phyloP scores from a whole-genome alignment of 441 rosid genomes.

The Gossypium trilobum region DNA sequence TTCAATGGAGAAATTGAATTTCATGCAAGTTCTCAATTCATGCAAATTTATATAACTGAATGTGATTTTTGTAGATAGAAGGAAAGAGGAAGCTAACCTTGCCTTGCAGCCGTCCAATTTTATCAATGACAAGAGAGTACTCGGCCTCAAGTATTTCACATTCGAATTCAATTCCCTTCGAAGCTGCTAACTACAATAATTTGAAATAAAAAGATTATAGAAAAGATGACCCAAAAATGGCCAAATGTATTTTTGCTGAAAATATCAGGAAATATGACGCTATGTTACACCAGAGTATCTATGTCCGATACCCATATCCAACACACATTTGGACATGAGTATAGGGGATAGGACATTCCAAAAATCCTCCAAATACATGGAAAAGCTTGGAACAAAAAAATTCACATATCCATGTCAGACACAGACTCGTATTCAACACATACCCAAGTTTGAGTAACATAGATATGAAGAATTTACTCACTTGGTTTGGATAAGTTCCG shows the following conservation, averaged over 20 bases:
- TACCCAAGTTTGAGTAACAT: too few species aligned
- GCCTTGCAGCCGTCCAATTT: constrained; percentile 50
- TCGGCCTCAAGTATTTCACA: constrained; percentile 74
- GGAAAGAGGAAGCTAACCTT: constrained; percentile 46
- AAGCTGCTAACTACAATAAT: constrained; percentile 42
- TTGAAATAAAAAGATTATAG: constrained; percentile 17
- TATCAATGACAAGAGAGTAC: constrained; percentile 55
- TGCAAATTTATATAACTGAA: background rate
- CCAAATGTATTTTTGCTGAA: constrained; percentile 2
- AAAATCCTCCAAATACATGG: too few species aligned
- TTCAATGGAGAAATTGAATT: background rate
- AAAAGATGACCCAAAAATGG: constrained; percentile 15
- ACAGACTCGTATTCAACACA: too few species aligned
- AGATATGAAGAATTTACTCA: constrained; percentile 11
- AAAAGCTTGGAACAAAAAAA: too few species aligned
- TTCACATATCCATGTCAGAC: too few species aligned
- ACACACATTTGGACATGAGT: too few species aligned
- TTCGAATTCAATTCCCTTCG: constrained; percentile 61
- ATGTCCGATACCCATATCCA: too few species aligned
- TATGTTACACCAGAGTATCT: too few species aligned
- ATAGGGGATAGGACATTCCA: too few species aligned
- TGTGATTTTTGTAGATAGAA: background rate
- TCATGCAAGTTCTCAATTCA: background rate
- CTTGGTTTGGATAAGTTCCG: constrained; percentile 41
- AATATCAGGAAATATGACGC: background rate